A percentile compares a stretch with the other conserved stretches of the same genome.
Evolutionary conservation across 2,329 filamentous ascomycete species (phyloP).

Genomic region (Aspergillus aculeatinus): DNA sequence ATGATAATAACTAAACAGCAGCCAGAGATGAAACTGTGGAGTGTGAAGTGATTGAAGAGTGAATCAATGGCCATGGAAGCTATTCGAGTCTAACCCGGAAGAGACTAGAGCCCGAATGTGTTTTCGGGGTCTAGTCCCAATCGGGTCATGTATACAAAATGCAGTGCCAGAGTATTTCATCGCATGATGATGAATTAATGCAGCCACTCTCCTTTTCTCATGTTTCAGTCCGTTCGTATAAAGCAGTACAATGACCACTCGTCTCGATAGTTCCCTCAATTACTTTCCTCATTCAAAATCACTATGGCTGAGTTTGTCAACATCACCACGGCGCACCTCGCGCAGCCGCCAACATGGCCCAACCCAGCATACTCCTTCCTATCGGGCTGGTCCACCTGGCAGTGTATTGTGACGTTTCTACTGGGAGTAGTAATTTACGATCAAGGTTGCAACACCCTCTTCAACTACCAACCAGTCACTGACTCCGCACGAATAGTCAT

Average conservation of each 20-base stretch:
- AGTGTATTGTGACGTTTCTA: conserved; percentile 54
- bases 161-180: neutral
- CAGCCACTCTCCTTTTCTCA: neutral
- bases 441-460: conserved; percentile 59
- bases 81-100: conserved; percentile 9
- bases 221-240: neutral
- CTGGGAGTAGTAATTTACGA: conserved; percentile 72
- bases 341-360: conserved; percentile 10
- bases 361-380: conserved; percentile 7
- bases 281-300: neutral
- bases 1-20: too few species aligned
- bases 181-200: neutral
- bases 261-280: neutral
- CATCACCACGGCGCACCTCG: neutral
- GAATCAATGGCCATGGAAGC: too few species aligned
- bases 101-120: conserved; percentile 27
- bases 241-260: neutral
- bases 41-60: too few species aligned
- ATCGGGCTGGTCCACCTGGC: conserved; percentile 43
- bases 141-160: conserved; percentile 14
- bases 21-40: too few species aligned
- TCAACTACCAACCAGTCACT: conserved; percentile 32
- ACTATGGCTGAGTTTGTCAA: neutral
- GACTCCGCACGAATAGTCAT: conserved; percentile 50
- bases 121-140: conserved; percentile 26